Evolutionary conservation across 2,329 filamentous ascomycete genomes (phyloP).

Genomic region (Fusarium penzigii): DNA sequence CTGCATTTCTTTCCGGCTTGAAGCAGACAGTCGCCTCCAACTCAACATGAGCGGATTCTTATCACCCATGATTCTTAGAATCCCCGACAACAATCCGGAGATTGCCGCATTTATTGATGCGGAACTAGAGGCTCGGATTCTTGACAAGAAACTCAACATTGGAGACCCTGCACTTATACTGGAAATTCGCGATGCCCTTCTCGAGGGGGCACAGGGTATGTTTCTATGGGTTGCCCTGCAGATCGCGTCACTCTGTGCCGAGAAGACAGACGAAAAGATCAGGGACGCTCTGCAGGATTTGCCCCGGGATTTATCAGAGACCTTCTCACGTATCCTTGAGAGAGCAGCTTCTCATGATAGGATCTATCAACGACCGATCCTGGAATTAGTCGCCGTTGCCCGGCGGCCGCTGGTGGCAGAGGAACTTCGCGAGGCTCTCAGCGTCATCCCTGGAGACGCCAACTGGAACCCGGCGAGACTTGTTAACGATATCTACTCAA

Average conservation of each 20-base stretch:
- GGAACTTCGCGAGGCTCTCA: conserved; percentile 41
- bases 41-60: background rate
- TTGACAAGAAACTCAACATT: conserved; percentile 6
- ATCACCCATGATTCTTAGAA: background rate
- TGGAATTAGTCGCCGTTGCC: conserved; percentile 35
- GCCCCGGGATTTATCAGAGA: conserved; percentile 33
- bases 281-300: conserved; percentile 32
- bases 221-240: conserved; percentile 41
- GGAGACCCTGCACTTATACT: conserved; percentile 17
- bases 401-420: conserved; percentile 31
- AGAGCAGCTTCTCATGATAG: conserved; percentile 11
- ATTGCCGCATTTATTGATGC: conserved; percentile 22
- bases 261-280: conserved; percentile 39
- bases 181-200: conserved; percentile 22
- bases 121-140: conserved; percentile 10
- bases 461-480: conserved; percentile 22
- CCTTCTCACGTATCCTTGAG: conserved; percentile 33
- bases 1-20: background rate
- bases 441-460: conserved; percentile 35
- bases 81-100: conserved; percentile 27
- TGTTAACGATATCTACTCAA: conserved; percentile 26
- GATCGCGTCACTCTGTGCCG: conserved; percentile 34
- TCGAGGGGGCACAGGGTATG: conserved; percentile 36
- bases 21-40: background rate
- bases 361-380: conserved; percentile 25